These are phyloP conservation scores for Neopestalotiopsis sp. DNA, from an alignment of 2,329 filamentous ascomycete species.

Conservation along the genomic window DNA sequence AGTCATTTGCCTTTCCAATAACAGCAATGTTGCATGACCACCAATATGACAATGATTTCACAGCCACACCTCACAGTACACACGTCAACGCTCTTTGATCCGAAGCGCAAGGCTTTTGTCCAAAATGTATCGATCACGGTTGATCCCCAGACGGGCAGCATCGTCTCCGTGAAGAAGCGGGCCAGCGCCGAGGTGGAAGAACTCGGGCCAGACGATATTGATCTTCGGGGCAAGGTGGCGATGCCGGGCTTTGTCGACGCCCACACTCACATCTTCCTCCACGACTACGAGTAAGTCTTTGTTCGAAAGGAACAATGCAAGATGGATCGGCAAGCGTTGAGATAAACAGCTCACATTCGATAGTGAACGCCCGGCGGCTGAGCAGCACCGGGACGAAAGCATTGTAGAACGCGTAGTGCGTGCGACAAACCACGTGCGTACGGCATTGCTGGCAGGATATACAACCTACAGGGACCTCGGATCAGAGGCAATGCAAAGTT, in stretches of 20 bases:
- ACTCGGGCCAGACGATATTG: constrained; percentile 38
- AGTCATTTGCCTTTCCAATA: too few relatives aligned
- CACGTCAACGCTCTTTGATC: constrained; percentile 52
- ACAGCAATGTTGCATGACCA: background rate
- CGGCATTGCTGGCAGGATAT: constrained; percentile 60
- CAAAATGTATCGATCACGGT: constrained; percentile 48
- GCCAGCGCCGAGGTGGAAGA: constrained; percentile 1
- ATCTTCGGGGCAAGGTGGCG: constrained; percentile 57
- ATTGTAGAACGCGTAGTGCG: constrained; percentile 61
- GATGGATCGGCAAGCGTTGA: background rate
- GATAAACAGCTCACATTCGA: background rate
- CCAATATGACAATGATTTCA: constrained; percentile 6
- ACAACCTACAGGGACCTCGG: constrained; percentile 64
- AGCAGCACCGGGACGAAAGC: constrained; percentile 63
- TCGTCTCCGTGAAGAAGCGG: constrained; percentile 40
- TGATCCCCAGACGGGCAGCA: constrained; percentile 43
- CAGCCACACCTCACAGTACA: constrained; percentile 40
- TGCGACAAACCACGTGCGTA: constrained; percentile 56
- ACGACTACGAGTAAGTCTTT: constrained; percentile 41
- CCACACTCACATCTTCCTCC: constrained; percentile 62
- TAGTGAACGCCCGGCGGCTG: constrained; percentile 41
- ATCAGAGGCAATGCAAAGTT: constrained; percentile 54
- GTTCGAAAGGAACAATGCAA: background rate
- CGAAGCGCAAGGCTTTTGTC: constrained; percentile 45
- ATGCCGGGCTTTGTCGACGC: constrained; percentile 60